phyloP scores from a whole-genome alignment of 2,329 filamentous ascomycete genomes.

The Colletotrichum godetiae region DNA sequence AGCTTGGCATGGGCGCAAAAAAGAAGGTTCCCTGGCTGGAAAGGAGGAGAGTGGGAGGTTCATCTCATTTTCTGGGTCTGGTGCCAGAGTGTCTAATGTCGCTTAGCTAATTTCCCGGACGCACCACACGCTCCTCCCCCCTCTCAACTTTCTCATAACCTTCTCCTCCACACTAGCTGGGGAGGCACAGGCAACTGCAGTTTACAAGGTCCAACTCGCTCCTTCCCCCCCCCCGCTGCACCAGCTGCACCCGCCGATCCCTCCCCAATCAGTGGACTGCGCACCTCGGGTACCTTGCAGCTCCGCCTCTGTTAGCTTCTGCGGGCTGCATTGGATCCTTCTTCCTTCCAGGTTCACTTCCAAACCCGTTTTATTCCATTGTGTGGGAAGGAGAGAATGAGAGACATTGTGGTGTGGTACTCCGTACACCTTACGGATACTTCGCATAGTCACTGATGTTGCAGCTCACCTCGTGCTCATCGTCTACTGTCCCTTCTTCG shows the following conservation, averaged over 20 bases:
- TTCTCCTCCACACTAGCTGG: too few relatives aligned
- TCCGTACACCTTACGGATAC: too few relatives aligned
- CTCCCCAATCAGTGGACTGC: constrained; percentile 23
- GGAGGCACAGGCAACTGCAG: too few relatives aligned
- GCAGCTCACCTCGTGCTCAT: constrained; percentile 3
- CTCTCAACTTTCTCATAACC: not conserved
- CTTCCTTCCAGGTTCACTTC: not conserved
- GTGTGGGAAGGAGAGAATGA: not conserved
- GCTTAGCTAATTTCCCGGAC: constrained; percentile 38
- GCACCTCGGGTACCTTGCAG: constrained; percentile 31
- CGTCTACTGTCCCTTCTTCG: not conserved
- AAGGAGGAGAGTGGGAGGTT: constrained; percentile 4
- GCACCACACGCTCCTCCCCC: constrained; percentile 7
- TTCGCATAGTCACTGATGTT: too few relatives aligned
- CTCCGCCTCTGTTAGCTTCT: constrained; percentile 19
- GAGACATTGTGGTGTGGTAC: too few relatives aligned
- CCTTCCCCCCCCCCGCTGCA: constrained; percentile 4
- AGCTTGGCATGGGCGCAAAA: not conserved
- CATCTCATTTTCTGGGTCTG: constrained; percentile 33
- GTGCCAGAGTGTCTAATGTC: constrained; percentile 33
- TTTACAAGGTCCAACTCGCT: not conserved
- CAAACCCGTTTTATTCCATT: not conserved
- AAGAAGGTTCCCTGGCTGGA: not conserved
- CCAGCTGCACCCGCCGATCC: constrained; percentile 26
- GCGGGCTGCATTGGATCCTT: too few relatives aligned